phyloP scores from a whole-genome alignment of 257 asterid species.

The Primulina eburnea region DNA sequence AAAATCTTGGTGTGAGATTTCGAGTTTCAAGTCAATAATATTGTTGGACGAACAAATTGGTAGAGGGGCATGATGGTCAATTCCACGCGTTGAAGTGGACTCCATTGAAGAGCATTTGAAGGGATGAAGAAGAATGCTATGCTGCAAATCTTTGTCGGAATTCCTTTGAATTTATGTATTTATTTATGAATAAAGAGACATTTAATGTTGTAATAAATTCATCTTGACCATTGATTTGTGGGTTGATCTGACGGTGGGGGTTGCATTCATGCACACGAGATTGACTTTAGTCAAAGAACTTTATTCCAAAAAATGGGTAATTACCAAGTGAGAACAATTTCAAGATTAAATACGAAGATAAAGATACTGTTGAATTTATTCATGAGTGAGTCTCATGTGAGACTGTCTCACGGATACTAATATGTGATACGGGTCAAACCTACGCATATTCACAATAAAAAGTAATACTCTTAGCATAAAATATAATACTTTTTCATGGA shows the following conservation, averaged over 20 bases:
- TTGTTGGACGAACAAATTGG: constrained; percentile 32
- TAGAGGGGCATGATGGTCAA: constrained; percentile 27
- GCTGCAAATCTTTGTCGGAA: constrained; percentile 29
- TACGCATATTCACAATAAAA: too few relatives aligned
- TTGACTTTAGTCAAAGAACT: background rate
- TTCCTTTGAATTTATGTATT: constrained; percentile 26
- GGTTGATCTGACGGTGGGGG: constrained; percentile 33
- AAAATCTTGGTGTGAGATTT: constrained; percentile 37
- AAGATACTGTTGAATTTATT: background rate
- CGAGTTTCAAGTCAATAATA: constrained; percentile 31
- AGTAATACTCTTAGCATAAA: too few relatives aligned
- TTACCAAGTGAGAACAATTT: background rate
- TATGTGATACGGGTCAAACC: too few relatives aligned
- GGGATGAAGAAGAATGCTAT: constrained; percentile 25
- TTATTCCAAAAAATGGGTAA: too few relatives aligned
- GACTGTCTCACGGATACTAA: too few relatives aligned
- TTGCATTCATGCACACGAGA: background rate
- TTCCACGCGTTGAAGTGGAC: constrained; percentile 17
- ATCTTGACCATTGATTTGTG: constrained; percentile 25
- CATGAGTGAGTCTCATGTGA: too few relatives aligned
- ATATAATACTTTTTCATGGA: too few relatives aligned
- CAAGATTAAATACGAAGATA: background rate
- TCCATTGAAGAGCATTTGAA: constrained; percentile 37
- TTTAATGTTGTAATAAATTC: constrained; percentile 29
- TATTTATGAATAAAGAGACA: constrained; percentile 36